A percentile compares a stretch with the other conserved stretches of the same genome.
Evolutionary conservation across 108 stramenopile genomes (phyloP).

Genomic region (Aurantiochytrium sp.): DNA sequence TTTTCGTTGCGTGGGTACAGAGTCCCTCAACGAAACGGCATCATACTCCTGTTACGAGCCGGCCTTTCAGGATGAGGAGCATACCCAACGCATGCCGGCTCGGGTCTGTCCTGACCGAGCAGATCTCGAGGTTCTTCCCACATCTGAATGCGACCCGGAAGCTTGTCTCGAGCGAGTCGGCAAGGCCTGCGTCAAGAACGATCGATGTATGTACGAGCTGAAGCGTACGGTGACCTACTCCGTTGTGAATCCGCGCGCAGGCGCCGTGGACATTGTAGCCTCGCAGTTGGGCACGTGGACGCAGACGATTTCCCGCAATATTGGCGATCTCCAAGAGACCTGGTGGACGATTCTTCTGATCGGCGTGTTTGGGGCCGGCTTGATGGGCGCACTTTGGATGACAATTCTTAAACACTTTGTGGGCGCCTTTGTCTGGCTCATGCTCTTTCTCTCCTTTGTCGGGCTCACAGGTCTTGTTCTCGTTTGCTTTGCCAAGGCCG

Average conservation of each 20-base stretch:
- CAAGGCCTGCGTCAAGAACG: background rate
- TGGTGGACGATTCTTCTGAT: background rate
- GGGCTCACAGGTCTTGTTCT: background rate
- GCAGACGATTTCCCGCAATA: background rate
- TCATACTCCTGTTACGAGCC: background rate
- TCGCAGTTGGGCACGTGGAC: background rate
- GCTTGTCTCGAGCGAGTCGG: background rate
- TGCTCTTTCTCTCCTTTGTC: background rate
- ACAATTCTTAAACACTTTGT: background rate
- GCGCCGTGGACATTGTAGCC: background rate
- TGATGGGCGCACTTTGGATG: background rate
- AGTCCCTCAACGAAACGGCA: background rate
- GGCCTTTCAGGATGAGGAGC: background rate
- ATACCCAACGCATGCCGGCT: background rate
- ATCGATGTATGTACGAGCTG: background rate
- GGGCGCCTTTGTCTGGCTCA: background rate
- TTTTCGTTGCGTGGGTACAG: background rate
- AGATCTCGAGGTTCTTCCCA: background rate
- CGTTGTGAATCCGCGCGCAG: background rate
- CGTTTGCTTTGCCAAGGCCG: background rate
- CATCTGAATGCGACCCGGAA: background rate
- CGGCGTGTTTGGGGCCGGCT: background rate
- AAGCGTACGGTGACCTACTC: background rate
- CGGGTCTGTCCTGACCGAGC: background rate
- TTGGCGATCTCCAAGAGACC: background rate